Evolutionary conservation across 179 eudicot genomes (phyloP).

Genomic region (Amaranthus tricolor): DNA sequence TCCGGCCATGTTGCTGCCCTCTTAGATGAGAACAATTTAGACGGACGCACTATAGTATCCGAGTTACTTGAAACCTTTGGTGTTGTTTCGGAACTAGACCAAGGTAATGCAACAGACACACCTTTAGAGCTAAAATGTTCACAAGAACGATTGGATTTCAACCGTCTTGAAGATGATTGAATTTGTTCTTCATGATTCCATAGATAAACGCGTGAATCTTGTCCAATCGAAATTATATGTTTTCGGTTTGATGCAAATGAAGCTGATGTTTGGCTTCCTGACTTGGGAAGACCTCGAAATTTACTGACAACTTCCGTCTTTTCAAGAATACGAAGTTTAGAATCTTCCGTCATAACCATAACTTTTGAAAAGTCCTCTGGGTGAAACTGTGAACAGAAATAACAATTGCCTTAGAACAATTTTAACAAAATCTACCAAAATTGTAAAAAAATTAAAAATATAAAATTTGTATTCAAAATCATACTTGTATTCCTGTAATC

Average conservation of each 20-base stretch:
- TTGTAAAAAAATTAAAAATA: not conserved
- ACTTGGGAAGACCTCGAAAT: conserved; percentile 62
- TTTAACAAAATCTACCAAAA: not conserved
- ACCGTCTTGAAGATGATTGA: conserved; percentile 29
- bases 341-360: conserved; percentile 62
- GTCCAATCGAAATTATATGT: conserved; percentile 65
- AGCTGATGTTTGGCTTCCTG: conserved; percentile 68
- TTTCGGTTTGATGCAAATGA: conserved; percentile 50
- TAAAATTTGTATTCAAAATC: not conserved
- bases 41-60: conserved; percentile 30
- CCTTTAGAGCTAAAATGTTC: conserved; percentile 59
- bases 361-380: conserved; percentile 40
- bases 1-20: conserved; percentile 68
- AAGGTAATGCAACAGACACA: conserved; percentile 58
- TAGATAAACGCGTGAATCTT: conserved; percentile 63
- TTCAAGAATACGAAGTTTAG: conserved; percentile 60
- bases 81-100: conserved; percentile 35
- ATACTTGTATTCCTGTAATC: conserved; percentile 78
- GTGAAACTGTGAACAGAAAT: conserved; percentile 43
- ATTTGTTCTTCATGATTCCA: conserved; percentile 55
- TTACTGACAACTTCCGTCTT: conserved; percentile 49
- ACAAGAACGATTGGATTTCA: conserved; percentile 49
- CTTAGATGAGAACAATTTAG: conserved; percentile 45
- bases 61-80: not conserved
- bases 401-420: conserved; percentile 14